Base-by-base conservation (phyloP, 257 asterid genomes). In the Scutellaria baicalensis region DNA sequence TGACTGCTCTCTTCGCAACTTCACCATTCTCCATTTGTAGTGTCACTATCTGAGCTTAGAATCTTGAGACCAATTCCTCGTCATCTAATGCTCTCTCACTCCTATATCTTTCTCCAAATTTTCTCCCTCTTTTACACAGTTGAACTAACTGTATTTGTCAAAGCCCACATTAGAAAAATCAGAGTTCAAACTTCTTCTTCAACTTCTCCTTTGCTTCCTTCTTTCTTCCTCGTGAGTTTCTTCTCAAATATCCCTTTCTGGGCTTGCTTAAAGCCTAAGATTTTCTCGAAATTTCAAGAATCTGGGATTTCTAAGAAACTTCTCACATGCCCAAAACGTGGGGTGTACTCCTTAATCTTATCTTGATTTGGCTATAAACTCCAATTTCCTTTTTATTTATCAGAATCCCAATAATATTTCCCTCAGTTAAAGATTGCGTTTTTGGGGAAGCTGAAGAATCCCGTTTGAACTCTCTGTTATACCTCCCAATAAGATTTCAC, bases 201-300 rank as follows among this genome's bases (percentile, higher is more conserved):
- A 11, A 74, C 61, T 68, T 75, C 75, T 59, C 81, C 54, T 63
- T 54, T 72, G 48, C 82, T 70, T 56, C 78, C 73, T 61, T 61
- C 31, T 16, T 33, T 31, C 52, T 50, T 68, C 67, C 18, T 57
- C 64, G 36, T 18, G 64, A 55, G 49, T 60, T 69, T 59, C 77
- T 57, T 8, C 27, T 78, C 18, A 9, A 42, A 47, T 23, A 17
- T 56, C 61, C 57, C 35, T 55, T 71, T 17, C 38, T 73, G 82
- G 80, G 69, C 49, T 70, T 73, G 71, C 73, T 68, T 64, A 3
- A 60, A 68, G 42, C 72, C 77, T 66, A 38, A 20, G 44, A 27
- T 55, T 68, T 59, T 20, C 47, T 48, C 9, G 18, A 60, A 70
- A 39, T 71, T 68, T 75, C 70, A 58, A 69, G 68, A 68, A 63